A percentile compares a stretch with the other conserved stretches of the same genome.
Conservation (phyloP, 2,329 filamentous ascomycete species). For the Truncatella angustata region DNA sequence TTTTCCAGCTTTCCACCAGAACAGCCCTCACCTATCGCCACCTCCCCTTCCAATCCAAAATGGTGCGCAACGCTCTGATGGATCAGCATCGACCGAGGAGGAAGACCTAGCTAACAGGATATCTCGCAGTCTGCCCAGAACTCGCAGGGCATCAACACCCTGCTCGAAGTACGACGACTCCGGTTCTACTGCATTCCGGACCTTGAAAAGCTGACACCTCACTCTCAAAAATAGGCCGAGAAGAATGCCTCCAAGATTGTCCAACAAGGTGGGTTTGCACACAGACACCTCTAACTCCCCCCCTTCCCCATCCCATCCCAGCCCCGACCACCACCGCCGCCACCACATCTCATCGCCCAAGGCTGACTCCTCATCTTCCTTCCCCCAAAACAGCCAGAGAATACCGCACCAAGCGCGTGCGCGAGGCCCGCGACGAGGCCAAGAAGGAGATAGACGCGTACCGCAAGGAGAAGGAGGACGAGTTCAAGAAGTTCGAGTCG, state of each 20-base stretch:
- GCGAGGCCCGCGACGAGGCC: slow-evolving; percentile 92
- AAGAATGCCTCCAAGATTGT: slow-evolving; percentile 99
- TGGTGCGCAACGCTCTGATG: neutral
- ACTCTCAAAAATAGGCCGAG: slow-evolving; percentile 67
- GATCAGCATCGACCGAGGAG: too few species aligned
- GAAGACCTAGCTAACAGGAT: slow-evolving; percentile 6
- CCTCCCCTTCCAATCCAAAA: neutral
- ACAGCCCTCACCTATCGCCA: neutral
- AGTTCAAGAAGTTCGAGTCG: slow-evolving; percentile 93
- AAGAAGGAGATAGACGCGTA: slow-evolving; percentile 98
- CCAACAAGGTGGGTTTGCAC: slow-evolving; percentile 72
- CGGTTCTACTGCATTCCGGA: neutral
- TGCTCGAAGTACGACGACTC: slow-evolving; percentile 79
- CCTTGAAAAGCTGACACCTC: neutral
- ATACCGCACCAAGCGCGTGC: slow-evolving; percentile 91
- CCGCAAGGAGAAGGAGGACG: slow-evolving; percentile 82
- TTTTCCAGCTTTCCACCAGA: too few species aligned
- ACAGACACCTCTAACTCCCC: too few species aligned
- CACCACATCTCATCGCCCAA: neutral
- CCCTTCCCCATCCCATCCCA: too few species aligned
- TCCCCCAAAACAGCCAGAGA: slow-evolving; percentile 27
- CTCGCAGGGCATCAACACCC: slow-evolving; percentile 95
- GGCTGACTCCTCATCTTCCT: too few species aligned
- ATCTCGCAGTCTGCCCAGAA: slow-evolving; percentile 85
- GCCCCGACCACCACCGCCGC: too few species aligned